These are phyloP conservation scores for Blastocystis sp. DNA, from an alignment of 352 stramenopile genomes.

Conservation along the genomic window DNA sequence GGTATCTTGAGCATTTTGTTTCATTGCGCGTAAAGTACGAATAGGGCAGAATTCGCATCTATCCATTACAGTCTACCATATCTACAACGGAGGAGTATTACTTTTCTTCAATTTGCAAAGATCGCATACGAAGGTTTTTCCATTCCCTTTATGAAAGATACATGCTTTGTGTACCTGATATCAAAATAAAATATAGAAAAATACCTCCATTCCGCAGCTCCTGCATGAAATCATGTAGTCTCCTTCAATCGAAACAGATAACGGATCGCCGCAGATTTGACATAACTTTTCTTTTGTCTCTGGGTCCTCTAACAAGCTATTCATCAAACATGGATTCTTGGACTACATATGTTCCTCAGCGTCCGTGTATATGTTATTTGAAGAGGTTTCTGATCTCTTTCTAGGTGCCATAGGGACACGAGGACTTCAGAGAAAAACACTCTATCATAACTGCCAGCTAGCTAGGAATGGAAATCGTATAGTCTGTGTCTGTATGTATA, in stretches of 20 bases:
- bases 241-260: background rate
- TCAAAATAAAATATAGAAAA: background rate
- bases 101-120: constrained; percentile 32
- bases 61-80: background rate
- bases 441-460: too few relatives aligned
- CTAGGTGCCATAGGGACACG: too few relatives aligned
- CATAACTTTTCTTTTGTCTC: constrained; percentile 2
- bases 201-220: constrained; percentile 11
- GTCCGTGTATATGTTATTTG: too few relatives aligned
- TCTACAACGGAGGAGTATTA: background rate
- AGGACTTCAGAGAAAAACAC: too few relatives aligned
- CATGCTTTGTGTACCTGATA: constrained; percentile 50
- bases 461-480: too few relatives aligned
- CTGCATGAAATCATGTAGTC: background rate
- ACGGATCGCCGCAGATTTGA: background rate
- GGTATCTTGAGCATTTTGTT: background rate
- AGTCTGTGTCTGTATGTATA: too few relatives aligned
- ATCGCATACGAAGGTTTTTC: constrained; percentile 41
- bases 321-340: too few relatives aligned
- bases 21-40: constrained; percentile 36
- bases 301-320: background rate
- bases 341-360: too few relatives aligned
- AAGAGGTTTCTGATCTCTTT: too few relatives aligned
- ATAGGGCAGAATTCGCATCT: constrained; percentile 56
- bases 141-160: background rate